Percentiles rank a stretch among this genome's conserved stretches.
These are phyloP conservation scores for Aspergillus bombycis DNA, from an alignment of 2,329 filamentous ascomycete species.

Conservation along the genomic window DNA sequence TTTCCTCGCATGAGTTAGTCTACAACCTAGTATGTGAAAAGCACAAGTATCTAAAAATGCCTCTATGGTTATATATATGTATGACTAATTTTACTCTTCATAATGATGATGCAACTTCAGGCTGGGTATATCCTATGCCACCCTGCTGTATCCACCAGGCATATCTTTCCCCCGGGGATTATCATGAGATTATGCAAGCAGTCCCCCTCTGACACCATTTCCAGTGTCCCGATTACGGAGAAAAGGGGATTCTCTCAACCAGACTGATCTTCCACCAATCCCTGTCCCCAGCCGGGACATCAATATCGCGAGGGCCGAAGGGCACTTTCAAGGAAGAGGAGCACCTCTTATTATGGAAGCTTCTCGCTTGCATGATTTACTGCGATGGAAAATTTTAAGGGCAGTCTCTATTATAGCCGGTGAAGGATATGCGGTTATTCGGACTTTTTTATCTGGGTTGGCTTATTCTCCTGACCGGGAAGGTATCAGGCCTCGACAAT, in stretches of 20 bases:
- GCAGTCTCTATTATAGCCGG: neutral
- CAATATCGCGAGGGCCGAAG: constrained; percentile 26
- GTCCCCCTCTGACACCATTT: constrained; percentile 12
- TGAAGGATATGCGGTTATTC: constrained; percentile 23
- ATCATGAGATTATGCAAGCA: neutral
- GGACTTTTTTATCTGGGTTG: constrained; percentile 20
- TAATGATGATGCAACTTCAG: neutral
- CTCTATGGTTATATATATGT: neutral
- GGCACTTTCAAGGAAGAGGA: neutral
- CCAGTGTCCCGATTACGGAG: constrained; percentile 12
- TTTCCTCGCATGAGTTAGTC: neutral
- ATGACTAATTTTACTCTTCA: neutral
- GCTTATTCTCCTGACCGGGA: constrained; percentile 14
- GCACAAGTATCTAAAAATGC: neutral
- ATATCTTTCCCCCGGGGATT: neutral
- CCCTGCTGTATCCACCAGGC: neutral
- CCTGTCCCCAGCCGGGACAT: constrained; percentile 21
- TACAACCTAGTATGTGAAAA: neutral
- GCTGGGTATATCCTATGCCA: neutral
- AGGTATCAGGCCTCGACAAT: constrained; percentile 39
- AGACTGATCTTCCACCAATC: constrained; percentile 31
- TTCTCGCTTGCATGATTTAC: neutral
- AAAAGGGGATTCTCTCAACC: neutral
- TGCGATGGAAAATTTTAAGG: neutral
- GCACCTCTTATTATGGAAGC: neutral